These are phyloP conservation scores for Tylopilus vinaceipallidus DNA, from an alignment of 768 basidiomycete genomes.

Conservation along the genomic window DNA sequence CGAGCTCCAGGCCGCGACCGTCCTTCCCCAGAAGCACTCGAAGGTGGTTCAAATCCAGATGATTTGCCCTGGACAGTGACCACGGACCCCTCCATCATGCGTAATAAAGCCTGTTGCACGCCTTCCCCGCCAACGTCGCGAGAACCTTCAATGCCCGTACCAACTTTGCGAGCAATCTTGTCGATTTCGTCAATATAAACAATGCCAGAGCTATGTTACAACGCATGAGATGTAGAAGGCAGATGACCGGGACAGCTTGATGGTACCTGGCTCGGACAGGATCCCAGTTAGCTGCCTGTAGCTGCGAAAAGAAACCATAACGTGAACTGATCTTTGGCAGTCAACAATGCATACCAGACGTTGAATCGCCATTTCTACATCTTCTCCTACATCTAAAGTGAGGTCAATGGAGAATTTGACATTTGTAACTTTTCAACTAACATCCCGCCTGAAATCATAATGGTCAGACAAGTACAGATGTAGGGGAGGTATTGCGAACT, in stretches of 20 bases:
- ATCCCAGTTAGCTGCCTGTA: constrained; percentile 91
- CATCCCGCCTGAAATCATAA: constrained; percentile 59
- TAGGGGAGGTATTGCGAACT: constrained; percentile 38
- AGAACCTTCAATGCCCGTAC: constrained; percentile 62
- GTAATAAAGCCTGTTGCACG: constrained; percentile 87
- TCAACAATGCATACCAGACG: constrained; percentile 54
- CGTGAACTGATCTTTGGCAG: background rate
- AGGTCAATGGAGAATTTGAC: constrained; percentile 4
- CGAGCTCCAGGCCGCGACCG: constrained; percentile 51
- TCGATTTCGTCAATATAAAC: constrained; percentile 97
- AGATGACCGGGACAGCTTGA: background rate
- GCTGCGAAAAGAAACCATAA: constrained; percentile 37
- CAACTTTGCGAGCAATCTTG: constrained; percentile 74
- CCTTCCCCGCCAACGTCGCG: constrained; percentile 95
- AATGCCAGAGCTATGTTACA: constrained; percentile 74
- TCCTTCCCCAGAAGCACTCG: constrained; percentile 43
- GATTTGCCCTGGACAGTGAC: constrained; percentile 81
- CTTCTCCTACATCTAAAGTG: constrained; percentile 84
- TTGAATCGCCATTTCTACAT: constrained; percentile 90
- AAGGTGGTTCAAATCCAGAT: constrained; percentile 43
- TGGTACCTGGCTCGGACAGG: constrained; percentile 75
- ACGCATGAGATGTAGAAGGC: constrained; percentile 4
- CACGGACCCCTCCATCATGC: constrained; percentile 92
- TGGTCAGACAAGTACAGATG: constrained; percentile 4
- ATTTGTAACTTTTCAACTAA: constrained; percentile 36